These are phyloP conservation scores for Globisporangium barbulae DNA, from an alignment of 352 stramenopile species.

Conservation along the genomic window DNA sequence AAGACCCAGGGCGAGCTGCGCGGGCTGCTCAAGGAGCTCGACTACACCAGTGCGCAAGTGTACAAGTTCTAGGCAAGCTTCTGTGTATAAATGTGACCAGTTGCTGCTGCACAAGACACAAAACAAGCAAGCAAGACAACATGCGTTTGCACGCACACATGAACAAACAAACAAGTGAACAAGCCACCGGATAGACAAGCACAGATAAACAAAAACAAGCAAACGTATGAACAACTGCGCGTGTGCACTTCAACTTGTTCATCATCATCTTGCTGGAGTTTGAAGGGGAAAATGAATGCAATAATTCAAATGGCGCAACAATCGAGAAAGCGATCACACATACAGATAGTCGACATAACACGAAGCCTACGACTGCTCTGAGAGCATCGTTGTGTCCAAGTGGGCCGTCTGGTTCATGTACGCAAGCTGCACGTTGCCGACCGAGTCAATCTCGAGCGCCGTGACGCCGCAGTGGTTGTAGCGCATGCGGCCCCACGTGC, in stretches of 20 bases:
- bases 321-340: neutral
- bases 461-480: constrained; percentile 70
- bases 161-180: neutral
- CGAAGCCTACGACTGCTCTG: constrained; percentile 36
- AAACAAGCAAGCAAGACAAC: neutral
- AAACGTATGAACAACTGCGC: neutral
- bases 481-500: constrained; percentile 68
- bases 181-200: too few relatives aligned
- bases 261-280: neutral
- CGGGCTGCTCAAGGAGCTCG: constrained; percentile 80
- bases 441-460: constrained; percentile 58
- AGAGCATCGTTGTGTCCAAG: constrained; percentile 50
- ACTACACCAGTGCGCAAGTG: constrained; percentile 75
- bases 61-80: constrained; percentile 80
- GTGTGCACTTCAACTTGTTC: too few relatives aligned
- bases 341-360: neutral
- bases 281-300: neutral
- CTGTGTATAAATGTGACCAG: constrained; percentile 79
- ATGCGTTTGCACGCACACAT: neutral
- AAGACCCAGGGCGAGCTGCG: constrained; percentile 81
- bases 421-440: constrained; percentile 63
- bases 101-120: neutral
- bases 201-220: too few relatives aligned
- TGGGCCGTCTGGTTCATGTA: constrained; percentile 68
- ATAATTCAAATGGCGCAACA: neutral